phyloP scores from a whole-genome alignment of 2,329 filamentous ascomycete species.

The Colletotrichum sp. region DNA sequence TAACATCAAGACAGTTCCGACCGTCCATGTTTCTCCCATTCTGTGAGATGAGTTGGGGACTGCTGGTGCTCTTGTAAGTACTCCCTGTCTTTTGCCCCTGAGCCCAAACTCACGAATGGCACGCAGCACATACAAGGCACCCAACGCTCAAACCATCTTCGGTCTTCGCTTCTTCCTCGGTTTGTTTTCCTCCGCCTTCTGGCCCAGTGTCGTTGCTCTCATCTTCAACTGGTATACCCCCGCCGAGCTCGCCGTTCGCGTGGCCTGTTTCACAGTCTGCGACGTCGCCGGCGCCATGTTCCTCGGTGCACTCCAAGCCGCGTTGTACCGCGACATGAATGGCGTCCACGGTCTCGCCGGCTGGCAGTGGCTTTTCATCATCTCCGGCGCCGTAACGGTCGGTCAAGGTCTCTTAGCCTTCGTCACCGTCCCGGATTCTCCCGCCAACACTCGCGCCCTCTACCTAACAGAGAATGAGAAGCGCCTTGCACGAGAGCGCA shows the following conservation, averaged over 20 bases:
- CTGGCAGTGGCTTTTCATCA: slow-evolving; percentile 53
- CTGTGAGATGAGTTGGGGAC: slow-evolving; percentile 43
- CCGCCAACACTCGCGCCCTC: slow-evolving; percentile 31
- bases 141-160: slow-evolving; percentile 35
- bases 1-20: neutral
- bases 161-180: slow-evolving; percentile 41
- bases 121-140: slow-evolving; percentile 27
- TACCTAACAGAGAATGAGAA: slow-evolving; percentile 33
- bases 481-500: slow-evolving; percentile 28
- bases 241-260: slow-evolving; percentile 40
- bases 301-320: slow-evolving; percentile 47
- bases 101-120: neutral
- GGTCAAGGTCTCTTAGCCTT: slow-evolving; percentile 42
- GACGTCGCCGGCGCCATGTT: slow-evolving; percentile 50
- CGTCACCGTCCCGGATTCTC: slow-evolving; percentile 40
- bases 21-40: slow-evolving; percentile 26
- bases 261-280: slow-evolving; percentile 48
- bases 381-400: slow-evolving; percentile 48
- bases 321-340: slow-evolving; percentile 45
- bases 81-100: neutral
- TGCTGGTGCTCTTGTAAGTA: slow-evolving; percentile 23
- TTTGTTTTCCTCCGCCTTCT: slow-evolving; percentile 35
- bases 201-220: slow-evolving; percentile 39
- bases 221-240: slow-evolving; percentile 56
- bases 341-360: slow-evolving; percentile 42